Conservation (phyloP, 306 rosid genomes). For the Quercus wislizeni region DNA sequence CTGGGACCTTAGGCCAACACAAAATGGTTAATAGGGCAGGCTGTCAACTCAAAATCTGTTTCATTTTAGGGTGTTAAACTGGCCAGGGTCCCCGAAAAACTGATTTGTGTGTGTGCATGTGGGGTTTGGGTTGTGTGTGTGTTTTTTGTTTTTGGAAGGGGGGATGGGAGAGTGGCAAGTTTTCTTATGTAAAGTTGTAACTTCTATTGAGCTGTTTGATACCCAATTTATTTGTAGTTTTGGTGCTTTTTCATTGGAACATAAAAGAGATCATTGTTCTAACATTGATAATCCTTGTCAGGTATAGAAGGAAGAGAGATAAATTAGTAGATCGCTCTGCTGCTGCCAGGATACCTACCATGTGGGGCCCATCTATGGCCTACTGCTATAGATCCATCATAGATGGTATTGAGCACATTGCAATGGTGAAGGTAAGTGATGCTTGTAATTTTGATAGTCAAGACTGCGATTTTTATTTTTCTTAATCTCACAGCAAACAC, state of each 20-base stretch:
- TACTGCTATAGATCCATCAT: conserved; percentile 75
- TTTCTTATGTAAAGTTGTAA: neutral
- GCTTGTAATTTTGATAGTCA: conserved; percentile 2
- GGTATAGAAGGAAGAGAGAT: conserved; percentile 93
- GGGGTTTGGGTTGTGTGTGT: neutral
- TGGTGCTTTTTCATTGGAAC: conserved; percentile 15
- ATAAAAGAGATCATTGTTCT: conserved; percentile 2
- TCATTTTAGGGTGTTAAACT: neutral
- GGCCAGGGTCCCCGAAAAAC: neutral
- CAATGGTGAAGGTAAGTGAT: conserved; percentile 88
- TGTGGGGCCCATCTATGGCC: conserved; percentile 91
- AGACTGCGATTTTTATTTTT: neutral
- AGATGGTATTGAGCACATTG: conserved; percentile 95
- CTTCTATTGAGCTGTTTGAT: neutral
- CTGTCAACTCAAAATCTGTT: neutral
- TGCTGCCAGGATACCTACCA: conserved; percentile 88
- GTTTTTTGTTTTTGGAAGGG: neutral
- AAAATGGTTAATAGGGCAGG: neutral
- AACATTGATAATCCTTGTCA: conserved; percentile 30
- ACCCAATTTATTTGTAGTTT: conserved; percentile 9
- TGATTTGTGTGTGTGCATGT: neutral
- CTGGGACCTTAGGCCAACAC: neutral
- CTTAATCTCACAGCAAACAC: neutral
- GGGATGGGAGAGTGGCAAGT: neutral
- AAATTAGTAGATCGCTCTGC: conserved; percentile 55